Conservation (phyloP, 2,329 filamentous ascomycete genomes). For the Drechslerella coelobrocha region DNA sequence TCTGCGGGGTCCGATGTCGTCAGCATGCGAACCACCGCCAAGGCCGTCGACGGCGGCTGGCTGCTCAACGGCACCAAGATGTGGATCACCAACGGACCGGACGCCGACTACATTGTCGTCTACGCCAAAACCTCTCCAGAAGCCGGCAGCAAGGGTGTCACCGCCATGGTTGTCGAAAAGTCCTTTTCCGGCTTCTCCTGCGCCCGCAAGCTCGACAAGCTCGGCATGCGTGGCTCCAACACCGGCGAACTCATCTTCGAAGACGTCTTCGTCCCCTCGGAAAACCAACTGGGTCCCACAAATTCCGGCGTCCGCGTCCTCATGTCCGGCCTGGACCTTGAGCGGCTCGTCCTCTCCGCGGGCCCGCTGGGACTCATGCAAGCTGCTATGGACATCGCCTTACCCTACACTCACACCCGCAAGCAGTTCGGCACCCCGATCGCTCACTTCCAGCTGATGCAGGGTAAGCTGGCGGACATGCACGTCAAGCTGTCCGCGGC, state of each 20-base stretch:
- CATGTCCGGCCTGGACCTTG: constrained; percentile 95
- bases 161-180: constrained; percentile 85
- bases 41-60: constrained; percentile 79
- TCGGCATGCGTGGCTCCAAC: constrained; percentile 97
- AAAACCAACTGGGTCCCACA: constrained; percentile 79
- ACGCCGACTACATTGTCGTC: constrained; percentile 91
- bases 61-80: constrained; percentile 90
- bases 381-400: constrained; percentile 79
- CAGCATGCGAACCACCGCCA: constrained; percentile 88
- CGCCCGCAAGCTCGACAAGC: constrained; percentile 91
- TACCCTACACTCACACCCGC: constrained; percentile 87
- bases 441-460: constrained; percentile 89
- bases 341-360: constrained; percentile 87
- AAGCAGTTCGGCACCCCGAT: constrained; percentile 88
- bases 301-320: constrained; percentile 86
- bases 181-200: constrained; percentile 77
- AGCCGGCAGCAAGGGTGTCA: constrained; percentile 83
- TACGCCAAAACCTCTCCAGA: constrained; percentile 92
- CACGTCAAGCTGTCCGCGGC: constrained; percentile 89
- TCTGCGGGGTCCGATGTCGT: constrained; percentile 92
- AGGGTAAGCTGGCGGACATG: constrained; percentile 95
- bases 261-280: constrained; percentile 82
- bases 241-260: constrained; percentile 94
- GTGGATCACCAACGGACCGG: constrained; percentile 98
- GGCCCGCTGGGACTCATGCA: constrained; percentile 96